Evolutionary conservation across 208 protist genomes (phyloP).

Genomic region (Trypanosoma theileri): DNA sequence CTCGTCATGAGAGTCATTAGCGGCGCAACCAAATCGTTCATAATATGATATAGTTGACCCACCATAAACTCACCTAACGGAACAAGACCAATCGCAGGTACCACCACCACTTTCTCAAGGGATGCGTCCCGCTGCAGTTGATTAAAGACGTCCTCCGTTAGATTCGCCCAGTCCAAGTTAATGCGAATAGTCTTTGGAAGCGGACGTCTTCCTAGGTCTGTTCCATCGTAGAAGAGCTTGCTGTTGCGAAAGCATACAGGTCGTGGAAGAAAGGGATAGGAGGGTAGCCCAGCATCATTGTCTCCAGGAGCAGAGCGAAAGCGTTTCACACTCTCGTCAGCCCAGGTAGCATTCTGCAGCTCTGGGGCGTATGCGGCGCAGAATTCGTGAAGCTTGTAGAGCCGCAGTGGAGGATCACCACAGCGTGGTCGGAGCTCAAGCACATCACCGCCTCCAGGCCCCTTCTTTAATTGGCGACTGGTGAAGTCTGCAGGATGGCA

Average conservation of each 20-base stretch:
- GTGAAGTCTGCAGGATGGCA: not conserved
- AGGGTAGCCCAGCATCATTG: not conserved
- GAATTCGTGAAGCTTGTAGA: conserved; percentile 5
- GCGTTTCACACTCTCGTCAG: not conserved
- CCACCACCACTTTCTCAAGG: not conserved
- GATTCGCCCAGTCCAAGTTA: not conserved
- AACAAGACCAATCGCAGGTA: conserved; percentile 29
- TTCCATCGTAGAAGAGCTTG: conserved; percentile 14
- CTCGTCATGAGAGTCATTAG: conserved; percentile 10
- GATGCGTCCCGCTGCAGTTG: not conserved
- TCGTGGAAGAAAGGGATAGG: conserved; percentile 20
- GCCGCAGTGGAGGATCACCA: not conserved
- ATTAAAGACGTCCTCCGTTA: not conserved
- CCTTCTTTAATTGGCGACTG: not conserved
- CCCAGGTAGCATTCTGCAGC: not conserved
- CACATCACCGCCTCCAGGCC: conserved; percentile 2
- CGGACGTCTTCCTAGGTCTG: not conserved
- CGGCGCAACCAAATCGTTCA: conserved; percentile 21
- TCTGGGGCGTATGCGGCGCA: conserved; percentile 8
- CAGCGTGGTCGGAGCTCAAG: not conserved
- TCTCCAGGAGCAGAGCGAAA: not conserved
- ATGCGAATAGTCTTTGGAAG: not conserved
- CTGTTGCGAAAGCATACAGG: conserved; percentile 23
- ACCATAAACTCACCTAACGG: conserved; percentile 6
- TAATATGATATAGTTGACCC: conserved; percentile 27